A percentile compares a stretch with the other conserved stretches of the same genome.
Conservation (phyloP, 2,329 filamentous ascomycete genomes). For the Fusarium brevicatenulatum region DNA sequence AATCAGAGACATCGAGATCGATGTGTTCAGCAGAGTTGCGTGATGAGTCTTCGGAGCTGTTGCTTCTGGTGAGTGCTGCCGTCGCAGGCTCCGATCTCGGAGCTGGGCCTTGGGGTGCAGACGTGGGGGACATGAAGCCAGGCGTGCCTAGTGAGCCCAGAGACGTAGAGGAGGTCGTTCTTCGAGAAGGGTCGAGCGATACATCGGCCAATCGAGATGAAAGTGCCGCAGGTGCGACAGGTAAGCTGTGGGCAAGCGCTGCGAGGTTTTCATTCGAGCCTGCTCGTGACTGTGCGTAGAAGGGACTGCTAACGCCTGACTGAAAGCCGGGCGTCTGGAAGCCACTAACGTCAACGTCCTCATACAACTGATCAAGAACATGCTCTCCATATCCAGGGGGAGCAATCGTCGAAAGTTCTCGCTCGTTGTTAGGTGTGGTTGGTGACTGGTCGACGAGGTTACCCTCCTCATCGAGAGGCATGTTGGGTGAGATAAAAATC, state of each 20-base stretch:
- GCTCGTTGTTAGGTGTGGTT: conserved; percentile 53
- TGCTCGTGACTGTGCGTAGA: conserved; percentile 75
- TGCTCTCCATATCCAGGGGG: conserved; percentile 96
- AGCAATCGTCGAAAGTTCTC: conserved; percentile 72
- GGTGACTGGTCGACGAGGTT: conserved; percentile 74
- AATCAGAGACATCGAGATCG: conserved; percentile 67
- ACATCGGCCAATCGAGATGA: conserved; percentile 78
- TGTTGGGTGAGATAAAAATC: conserved; percentile 94
- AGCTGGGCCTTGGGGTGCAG: conserved; percentile 49
- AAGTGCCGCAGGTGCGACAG: conserved; percentile 61
- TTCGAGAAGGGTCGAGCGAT: conserved; percentile 59
- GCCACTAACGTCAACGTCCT: conserved; percentile 83
- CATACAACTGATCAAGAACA: conserved; percentile 88
- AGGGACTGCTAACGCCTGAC: conserved; percentile 84
- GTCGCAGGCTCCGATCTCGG: conserved; percentile 57
- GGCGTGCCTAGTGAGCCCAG: conserved; percentile 56
- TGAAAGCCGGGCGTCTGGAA: conserved; percentile 79
- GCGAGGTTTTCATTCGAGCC: conserved; percentile 84
- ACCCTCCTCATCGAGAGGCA: conserved; percentile 88
- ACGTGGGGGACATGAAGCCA: conserved; percentile 56
- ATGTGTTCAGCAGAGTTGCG: conserved; percentile 66
- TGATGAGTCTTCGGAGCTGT: conserved; percentile 63
- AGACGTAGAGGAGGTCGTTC: conserved; percentile 59
- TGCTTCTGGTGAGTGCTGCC: conserved; percentile 61
- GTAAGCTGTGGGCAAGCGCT: conserved; percentile 51